phyloP scores from a whole-genome alignment of 306 rosid genomes.

The Dryas octopetala region DNA sequence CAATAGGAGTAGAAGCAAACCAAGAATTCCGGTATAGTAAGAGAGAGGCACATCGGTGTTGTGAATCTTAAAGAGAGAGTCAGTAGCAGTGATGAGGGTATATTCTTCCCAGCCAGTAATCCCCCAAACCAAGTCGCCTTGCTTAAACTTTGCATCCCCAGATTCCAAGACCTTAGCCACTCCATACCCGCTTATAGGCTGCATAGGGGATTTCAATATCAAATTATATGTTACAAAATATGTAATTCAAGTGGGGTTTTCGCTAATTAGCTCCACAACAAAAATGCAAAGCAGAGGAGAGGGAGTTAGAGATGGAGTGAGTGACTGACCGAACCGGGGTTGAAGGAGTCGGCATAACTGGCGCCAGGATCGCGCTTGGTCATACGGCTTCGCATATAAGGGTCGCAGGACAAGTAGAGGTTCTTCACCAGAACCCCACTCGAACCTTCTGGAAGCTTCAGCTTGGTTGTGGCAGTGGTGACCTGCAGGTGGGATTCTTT shows the following conservation, averaged over 20 bases:
- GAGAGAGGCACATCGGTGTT: conserved; percentile 64
- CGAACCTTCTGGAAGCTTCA: conserved; percentile 40
- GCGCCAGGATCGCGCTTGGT: not conserved
- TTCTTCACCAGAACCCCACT: conserved; percentile 36
- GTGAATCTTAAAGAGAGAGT: conserved; percentile 42
- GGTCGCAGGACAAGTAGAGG: conserved; percentile 53
- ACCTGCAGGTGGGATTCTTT: conserved; percentile 38
- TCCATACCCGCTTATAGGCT: conserved; percentile 49
- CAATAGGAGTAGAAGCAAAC: conserved; percentile 24
- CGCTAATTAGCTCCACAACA: too few relatives aligned
- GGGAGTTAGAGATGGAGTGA: too few relatives aligned
- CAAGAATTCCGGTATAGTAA: conserved; percentile 66
- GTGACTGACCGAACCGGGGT: conserved; percentile 29
- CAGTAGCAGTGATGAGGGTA: conserved; percentile 34
- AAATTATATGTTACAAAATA: not conserved
- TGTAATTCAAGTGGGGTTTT: too few relatives aligned
- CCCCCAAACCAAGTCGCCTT: conserved; percentile 70
- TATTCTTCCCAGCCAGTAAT: conserved; percentile 62
- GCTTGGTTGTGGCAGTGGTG: not conserved
- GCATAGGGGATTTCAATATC: conserved; percentile 7
- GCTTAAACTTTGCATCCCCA: conserved; percentile 41
- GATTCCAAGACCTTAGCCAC: conserved; percentile 61
- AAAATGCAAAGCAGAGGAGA: too few relatives aligned
- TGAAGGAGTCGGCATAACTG: conserved; percentile 6
- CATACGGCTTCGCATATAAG: conserved; percentile 42